Base-by-base conservation (phyloP, 495 filamentous ascomycete species). In the Parmelia sp. region DNA sequence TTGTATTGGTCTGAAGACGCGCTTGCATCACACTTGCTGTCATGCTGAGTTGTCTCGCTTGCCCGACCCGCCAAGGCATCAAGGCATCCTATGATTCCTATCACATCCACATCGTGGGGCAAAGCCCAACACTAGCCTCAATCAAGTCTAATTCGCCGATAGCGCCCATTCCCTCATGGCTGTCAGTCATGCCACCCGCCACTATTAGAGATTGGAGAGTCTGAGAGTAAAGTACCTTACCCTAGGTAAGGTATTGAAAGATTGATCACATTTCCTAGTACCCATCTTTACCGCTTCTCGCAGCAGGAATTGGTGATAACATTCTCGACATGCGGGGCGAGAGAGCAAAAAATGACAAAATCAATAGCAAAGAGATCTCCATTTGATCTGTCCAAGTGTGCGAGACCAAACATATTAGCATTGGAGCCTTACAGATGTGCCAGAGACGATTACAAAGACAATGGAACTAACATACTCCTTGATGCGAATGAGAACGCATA, bases 401-500 rank as follows among this genome's bases (percentile, higher is more conserved):
- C 90, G 27, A 84, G 91, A 66, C 82, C 87, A 55, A 96, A 96
- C 76, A 93, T 96, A 62, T 75, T 96, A 56, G 78, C 86, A 69
- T 77, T 96, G 67, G 81, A 93, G 70, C 91, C 91, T 15, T 96
- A 95, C 71, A 85, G 91, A 57, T 92, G 89, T 71, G 89, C 89
- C 35, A 78, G 89, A 84, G 89, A 92, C 82, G 92, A 98, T 83
- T 97, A 97, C 82, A 96, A 97, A 82, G 94, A 98, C 73, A 89
- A 98, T 71, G 95, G 94, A 68, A 96, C 88, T 56, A 97, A 97
- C 73, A 87, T 97, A 63, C 86, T 98, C 36, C 89, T 98, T 64
- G 94, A 98, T 72, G 94, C 95, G 63, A 98, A 98, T 69, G 94
- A 98, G 75, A 98, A 97, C 73, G 92, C 94, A 60, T 96, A 88